Evolutionary conservation across 2,329 filamentous ascomycete genomes (phyloP).

Genomic region (Colletotrichum lupini): DNA sequence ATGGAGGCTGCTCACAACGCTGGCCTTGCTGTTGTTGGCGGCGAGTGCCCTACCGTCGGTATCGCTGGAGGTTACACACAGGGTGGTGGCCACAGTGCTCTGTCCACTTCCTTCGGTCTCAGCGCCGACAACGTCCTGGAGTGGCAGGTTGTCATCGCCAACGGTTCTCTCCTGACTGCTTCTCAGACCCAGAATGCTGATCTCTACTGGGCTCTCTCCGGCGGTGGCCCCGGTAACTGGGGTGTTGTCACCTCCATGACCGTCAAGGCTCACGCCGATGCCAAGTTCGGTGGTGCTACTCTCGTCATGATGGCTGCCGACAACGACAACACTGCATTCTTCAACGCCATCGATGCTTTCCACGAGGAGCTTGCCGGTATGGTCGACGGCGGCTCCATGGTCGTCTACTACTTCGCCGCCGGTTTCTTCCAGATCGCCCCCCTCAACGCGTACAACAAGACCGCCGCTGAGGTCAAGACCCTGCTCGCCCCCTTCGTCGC

Average conservation of each 20-base stretch:
- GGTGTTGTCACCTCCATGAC: conserved; percentile 55
- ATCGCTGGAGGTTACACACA: conserved; percentile 70
- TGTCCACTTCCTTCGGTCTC: conserved; percentile 65
- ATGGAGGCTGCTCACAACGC: conserved; percentile 25
- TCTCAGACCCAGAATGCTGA: conserved; percentile 54
- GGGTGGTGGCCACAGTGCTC: conserved; percentile 67
- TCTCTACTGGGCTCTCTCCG: conserved; percentile 61
- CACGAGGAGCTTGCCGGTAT: conserved; percentile 53
- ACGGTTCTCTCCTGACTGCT: conserved; percentile 55
- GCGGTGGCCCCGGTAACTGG: conserved; percentile 54
- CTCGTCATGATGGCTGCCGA: conserved; percentile 45
- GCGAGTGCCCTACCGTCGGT: conserved; percentile 64
- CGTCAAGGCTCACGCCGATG: conserved; percentile 47
- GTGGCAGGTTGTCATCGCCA: conserved; percentile 59
- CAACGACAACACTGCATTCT: conserved; percentile 44
- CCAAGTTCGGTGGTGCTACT: conserved; percentile 45
- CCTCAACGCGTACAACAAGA: conserved; percentile 59
- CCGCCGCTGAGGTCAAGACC: conserved; percentile 50
- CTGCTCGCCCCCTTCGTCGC: conserved; percentile 57
- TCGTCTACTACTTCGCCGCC: conserved; percentile 59
- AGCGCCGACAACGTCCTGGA: conserved; percentile 67
- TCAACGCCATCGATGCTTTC: conserved; percentile 45
- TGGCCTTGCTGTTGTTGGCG: conserved; percentile 47
- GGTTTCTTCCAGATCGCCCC: conserved; percentile 58
- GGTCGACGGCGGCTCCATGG: conserved; percentile 61